phyloP scores from a whole-genome alignment of 2,329 filamentous ascomycete genomes.

The Aureobasidium sp. region DNA sequence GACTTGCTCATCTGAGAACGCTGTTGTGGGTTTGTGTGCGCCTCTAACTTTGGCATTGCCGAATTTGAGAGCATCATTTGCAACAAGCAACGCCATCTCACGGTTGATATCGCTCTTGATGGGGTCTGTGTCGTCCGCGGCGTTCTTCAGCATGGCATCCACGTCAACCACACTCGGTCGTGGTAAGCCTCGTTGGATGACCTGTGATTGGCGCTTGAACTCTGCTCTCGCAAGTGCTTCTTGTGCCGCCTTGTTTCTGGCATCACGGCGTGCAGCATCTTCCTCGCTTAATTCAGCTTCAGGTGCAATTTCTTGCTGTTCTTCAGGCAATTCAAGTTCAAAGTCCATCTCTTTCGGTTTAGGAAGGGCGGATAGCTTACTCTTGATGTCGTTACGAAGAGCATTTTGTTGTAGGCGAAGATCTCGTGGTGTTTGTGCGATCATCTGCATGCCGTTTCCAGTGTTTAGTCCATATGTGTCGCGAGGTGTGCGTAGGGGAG shows the following conservation, averaged over 20 bases:
- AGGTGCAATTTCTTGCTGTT: conserved; percentile 67
- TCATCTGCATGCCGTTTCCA: conserved; percentile 71
- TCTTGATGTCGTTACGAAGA: conserved; percentile 72
- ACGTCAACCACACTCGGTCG: conserved; percentile 80
- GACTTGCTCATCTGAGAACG: conserved; percentile 76
- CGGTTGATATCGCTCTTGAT: conserved; percentile 75
- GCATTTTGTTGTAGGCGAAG: conserved; percentile 76
- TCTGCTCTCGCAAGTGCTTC: conserved; percentile 76
- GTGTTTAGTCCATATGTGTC: conserved; percentile 89
- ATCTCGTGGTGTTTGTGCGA: conserved; percentile 81
- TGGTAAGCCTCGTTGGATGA: conserved; percentile 88
- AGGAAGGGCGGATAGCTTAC: conserved; percentile 83
- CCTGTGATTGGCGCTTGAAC: conserved; percentile 85
- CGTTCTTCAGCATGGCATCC: conserved; percentile 69
- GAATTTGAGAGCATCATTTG: conserved; percentile 84
- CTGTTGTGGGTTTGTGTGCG: conserved; percentile 63
- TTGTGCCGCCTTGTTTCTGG: conserved; percentile 65
- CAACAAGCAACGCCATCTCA: conserved; percentile 84
- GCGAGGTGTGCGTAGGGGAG: conserved; percentile 87
- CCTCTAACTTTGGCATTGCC: conserved; percentile 72
- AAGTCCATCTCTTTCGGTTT: conserved; percentile 95
- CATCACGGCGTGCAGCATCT: conserved; percentile 79
- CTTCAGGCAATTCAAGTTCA: conserved; percentile 93
- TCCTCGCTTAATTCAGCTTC: conserved; percentile 65
- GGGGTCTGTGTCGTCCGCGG: conserved; percentile 66